Conservation (phyloP, 1,139 yeast genomes). For the Suhomyces kunorum region DNA sequence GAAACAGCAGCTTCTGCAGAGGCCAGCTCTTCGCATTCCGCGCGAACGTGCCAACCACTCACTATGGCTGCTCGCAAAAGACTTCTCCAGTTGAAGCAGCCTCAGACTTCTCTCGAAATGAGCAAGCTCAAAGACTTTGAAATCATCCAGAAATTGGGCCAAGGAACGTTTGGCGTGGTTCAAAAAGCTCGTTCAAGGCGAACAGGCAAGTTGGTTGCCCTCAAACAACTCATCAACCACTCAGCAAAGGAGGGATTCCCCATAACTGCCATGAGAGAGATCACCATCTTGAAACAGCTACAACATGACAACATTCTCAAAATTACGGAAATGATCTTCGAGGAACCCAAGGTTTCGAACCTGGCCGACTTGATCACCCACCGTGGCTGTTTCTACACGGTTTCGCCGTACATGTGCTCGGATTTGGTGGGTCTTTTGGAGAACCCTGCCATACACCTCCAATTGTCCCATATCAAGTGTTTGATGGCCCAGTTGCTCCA, state of each 20-base stretch:
- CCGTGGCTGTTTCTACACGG: slow-evolving; percentile 73
- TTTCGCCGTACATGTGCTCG: slow-evolving; percentile 89
- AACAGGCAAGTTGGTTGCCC: slow-evolving; percentile 42
- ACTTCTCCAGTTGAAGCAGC: slow-evolving; percentile 10
- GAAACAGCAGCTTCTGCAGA: not conserved
- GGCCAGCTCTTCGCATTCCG: not conserved
- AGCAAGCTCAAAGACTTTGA: slow-evolving; percentile 34
- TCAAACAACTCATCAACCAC: slow-evolving; percentile 80
- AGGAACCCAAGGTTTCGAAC: slow-evolving; percentile 46
- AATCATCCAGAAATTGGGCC: slow-evolving; percentile 43
- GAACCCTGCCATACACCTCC: slow-evolving; percentile 68
- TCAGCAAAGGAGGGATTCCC: slow-evolving; percentile 93
- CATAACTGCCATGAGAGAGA: slow-evolving; percentile 92
- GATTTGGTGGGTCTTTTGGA: slow-evolving; percentile 92
- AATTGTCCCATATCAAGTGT: slow-evolving; percentile 75
- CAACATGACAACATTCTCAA: slow-evolving; percentile 72
- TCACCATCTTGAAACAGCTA: slow-evolving; percentile 74
- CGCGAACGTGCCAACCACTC: not conserved
- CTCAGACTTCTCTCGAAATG: slow-evolving; percentile 29
- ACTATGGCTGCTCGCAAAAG: slow-evolving; percentile 5
- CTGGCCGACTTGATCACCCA: slow-evolving; percentile 38
- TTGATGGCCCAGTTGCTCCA: slow-evolving; percentile 73
- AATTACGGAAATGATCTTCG: slow-evolving; percentile 80
- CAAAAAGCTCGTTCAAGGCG: slow-evolving; percentile 41
- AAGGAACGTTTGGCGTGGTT: slow-evolving; percentile 53